Conservation (phyloP, 2,329 filamentous ascomycete genomes). For the Colletotrichum simmondsii region DNA sequence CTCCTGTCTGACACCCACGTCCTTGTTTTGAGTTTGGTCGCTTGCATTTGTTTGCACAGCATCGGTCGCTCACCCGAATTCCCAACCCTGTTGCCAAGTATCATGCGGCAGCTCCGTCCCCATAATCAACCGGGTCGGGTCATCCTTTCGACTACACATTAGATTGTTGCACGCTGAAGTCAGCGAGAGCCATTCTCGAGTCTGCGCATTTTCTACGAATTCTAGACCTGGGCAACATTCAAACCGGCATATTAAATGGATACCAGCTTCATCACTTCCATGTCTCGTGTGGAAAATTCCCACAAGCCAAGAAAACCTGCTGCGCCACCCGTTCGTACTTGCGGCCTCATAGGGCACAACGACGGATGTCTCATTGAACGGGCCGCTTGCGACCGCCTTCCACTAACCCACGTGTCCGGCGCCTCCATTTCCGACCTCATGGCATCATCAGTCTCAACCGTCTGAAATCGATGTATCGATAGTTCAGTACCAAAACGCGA, state of each 20-base stretch:
- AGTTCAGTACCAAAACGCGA: neutral
- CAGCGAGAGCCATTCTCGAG: neutral
- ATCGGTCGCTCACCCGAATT: conserved; percentile 17
- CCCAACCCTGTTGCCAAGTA: conserved; percentile 9
- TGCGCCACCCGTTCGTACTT: conserved; percentile 18
- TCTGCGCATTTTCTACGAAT: neutral
- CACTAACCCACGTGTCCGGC: neutral
- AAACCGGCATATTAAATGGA: neutral
- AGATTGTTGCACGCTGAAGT: neutral
- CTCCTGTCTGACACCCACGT: conserved; percentile 19
- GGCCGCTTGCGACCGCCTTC: neutral
- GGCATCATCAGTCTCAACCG: neutral
- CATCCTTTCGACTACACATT: neutral
- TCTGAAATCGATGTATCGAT: neutral
- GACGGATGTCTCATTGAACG: neutral
- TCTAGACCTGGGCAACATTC: neutral
- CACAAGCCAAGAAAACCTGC: conserved; percentile 11
- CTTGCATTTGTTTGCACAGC: conserved; percentile 13
- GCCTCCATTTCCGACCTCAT: conserved; percentile 10
- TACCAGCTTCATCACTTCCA: neutral
- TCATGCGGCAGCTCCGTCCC: conserved; percentile 16
- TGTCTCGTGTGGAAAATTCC: neutral
- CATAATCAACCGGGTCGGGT: neutral
- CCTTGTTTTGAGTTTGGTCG: neutral
- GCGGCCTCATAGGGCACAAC: conserved; percentile 19